Evolutionary conservation across 2,329 filamentous ascomycete genomes (phyloP).

Genomic region (Diaporthe citri): DNA sequence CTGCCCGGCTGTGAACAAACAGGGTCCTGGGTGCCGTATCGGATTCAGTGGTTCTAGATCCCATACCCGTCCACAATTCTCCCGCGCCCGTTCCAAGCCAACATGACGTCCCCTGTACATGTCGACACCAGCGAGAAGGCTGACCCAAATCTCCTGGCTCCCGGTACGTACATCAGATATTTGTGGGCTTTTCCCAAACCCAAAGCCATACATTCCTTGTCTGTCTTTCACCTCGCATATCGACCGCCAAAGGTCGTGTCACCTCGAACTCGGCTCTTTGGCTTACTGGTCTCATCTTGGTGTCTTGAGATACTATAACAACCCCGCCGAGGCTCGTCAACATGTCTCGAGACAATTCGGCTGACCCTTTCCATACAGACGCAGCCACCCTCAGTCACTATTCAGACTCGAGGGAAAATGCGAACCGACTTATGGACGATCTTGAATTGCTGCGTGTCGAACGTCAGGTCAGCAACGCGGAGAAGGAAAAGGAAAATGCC

Average conservation of each 20-base stretch:
- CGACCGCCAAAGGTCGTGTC: slow-evolving; percentile 20
- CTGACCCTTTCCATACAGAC: slow-evolving; percentile 36
- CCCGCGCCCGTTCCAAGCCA: slow-evolving; percentile 8
- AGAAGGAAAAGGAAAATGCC: slow-evolving; percentile 49
- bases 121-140: slow-evolving; percentile 38
- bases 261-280: slow-evolving; percentile 23
- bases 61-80: slow-evolving; percentile 3
- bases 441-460: slow-evolving; percentile 63
- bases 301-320: slow-evolving; percentile 26
- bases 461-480: slow-evolving; percentile 59
- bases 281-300: slow-evolving; percentile 3
- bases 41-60: slow-evolving; percentile 29
- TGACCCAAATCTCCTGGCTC: slow-evolving; percentile 29
- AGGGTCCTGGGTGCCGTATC: slow-evolving; percentile 15
- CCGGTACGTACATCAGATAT: slow-evolving; percentile 27
- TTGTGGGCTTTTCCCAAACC: neutral
- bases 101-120: slow-evolving; percentile 39
- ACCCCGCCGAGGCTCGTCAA: slow-evolving; percentile 4
- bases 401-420: slow-evolving; percentile 47
- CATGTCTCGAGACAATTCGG: slow-evolving; percentile 31
- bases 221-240: slow-evolving; percentile 18
- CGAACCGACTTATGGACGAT: slow-evolving; percentile 59
- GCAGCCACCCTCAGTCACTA: slow-evolving; percentile 40
- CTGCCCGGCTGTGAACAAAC: slow-evolving; percentile 5
- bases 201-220: slow-evolving; percentile 15